phyloP scores from a whole-genome alignment of 2,329 filamentous ascomycete genomes.

The Sphaerulina populicola region DNA sequence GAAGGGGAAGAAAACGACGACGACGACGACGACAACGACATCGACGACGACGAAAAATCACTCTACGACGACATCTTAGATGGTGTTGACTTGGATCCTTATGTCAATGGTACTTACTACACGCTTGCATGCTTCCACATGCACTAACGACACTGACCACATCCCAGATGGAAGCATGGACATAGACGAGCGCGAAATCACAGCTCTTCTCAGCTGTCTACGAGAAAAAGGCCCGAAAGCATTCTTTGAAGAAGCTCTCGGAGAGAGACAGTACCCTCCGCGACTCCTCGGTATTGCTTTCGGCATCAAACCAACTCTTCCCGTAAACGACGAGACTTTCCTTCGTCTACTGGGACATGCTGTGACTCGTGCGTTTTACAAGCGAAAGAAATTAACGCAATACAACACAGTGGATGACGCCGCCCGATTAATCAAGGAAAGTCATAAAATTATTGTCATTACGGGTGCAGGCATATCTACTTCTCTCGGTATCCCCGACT shows the following conservation, averaged over 20 bases:
- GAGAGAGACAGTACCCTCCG: conserved; percentile 60
- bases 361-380: conserved; percentile 70
- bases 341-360: conserved; percentile 61
- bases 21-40: not conserved
- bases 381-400: conserved; percentile 66
- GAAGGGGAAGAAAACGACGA: not conserved
- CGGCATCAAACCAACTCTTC: conserved; percentile 59
- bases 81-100: conserved; percentile 8
- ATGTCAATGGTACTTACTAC: conserved; percentile 4
- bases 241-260: conserved; percentile 66
- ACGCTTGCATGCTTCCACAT: not conserved
- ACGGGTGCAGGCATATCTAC: conserved; percentile 96
- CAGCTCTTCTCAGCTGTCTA: conserved; percentile 36
- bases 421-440: conserved; percentile 62
- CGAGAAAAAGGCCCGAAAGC: conserved; percentile 67
- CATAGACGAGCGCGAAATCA: conserved; percentile 11
- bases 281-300: conserved; percentile 84
- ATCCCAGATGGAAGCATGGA: conserved; percentile 13
- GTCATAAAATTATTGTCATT: conserved; percentile 81
- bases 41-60: conserved; percentile 8
- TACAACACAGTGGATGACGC: conserved; percentile 88
- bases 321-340: conserved; percentile 66
- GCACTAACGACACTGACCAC: conserved; percentile 6
- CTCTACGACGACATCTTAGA: conserved; percentile 13
- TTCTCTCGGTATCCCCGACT: conserved; percentile 92